Percentiles rank a stretch among this genome's conserved stretches.
Conservation (phyloP, 106 monocot species). For the Platanthera zijinensis region DNA sequence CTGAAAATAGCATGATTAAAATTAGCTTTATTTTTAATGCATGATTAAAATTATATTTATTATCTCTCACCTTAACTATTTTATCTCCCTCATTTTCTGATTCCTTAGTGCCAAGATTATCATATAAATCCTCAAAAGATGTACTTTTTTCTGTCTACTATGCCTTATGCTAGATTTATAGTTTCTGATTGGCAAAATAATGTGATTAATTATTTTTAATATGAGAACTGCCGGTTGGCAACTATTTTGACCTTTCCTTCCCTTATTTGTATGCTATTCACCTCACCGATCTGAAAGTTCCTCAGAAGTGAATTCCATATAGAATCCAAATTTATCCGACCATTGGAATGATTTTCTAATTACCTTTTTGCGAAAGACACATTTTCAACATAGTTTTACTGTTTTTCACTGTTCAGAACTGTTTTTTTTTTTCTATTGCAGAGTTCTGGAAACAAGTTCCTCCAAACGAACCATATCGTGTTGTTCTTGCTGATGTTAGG, state of each 20-base stretch:
- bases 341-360: background rate
- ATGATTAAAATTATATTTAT: too few species aligned
- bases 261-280: background rate
- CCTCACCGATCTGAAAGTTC: background rate
- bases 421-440: constrained; percentile 8
- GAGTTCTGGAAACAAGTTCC: constrained; percentile 76
- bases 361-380: background rate
- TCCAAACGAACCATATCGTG: constrained; percentile 74
- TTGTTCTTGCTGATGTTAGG: constrained; percentile 63
- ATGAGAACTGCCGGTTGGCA: background rate
- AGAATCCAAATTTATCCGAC: background rate
- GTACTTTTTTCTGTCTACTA: too few species aligned
- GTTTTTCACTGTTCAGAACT: background rate
- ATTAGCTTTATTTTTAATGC: too few species aligned
- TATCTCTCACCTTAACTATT: too few species aligned
- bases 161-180: too few species aligned
- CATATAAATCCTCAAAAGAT: too few species aligned
- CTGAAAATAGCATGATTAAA: too few species aligned
- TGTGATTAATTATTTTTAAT: background rate
- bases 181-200: too few species aligned
- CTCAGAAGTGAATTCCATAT: background rate
- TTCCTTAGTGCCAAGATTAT: too few species aligned
- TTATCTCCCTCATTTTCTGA: too few species aligned
- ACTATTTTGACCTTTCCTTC: background rate
- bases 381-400: background rate